Evolutionary conservation across 2,329 filamentous ascomycete species (phyloP).

Genomic region (Colletotrichum falcatum): DNA sequence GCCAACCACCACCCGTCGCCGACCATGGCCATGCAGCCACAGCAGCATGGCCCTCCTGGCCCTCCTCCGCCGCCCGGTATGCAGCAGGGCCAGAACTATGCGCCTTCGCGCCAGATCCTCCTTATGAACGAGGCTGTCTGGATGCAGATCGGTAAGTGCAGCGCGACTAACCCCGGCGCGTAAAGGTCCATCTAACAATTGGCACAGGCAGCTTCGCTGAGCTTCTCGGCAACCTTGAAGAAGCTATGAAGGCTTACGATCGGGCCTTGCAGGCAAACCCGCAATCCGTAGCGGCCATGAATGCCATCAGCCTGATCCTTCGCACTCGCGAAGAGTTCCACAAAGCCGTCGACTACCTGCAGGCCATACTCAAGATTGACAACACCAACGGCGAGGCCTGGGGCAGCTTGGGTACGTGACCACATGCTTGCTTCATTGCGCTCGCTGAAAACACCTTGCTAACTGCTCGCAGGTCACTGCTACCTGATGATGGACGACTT

Average conservation of each 20-base stretch:
- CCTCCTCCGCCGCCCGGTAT: constrained; percentile 68
- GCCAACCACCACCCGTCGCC: constrained; percentile 85
- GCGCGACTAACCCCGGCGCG: constrained; percentile 23
- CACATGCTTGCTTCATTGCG: background rate
- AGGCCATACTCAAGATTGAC: constrained; percentile 91
- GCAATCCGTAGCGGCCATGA: constrained; percentile 92
- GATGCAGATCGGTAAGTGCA: constrained; percentile 86
- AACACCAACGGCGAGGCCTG: constrained; percentile 92
- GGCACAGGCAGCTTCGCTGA: constrained; percentile 83
- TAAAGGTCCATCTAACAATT: constrained; percentile 46
- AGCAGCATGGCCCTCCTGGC: constrained; percentile 74
- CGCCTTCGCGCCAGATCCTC: constrained; percentile 79
- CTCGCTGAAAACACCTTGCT: constrained; percentile 34
- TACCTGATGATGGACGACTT: constrained; percentile 99
- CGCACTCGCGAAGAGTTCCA: constrained; percentile 93
- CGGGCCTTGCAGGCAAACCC: constrained; percentile 88
- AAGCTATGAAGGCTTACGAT: constrained; percentile 91
- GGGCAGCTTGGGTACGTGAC: constrained; percentile 85
- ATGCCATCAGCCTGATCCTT: constrained; percentile 90
- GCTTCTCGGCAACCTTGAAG: constrained; percentile 87
- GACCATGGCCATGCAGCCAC: constrained; percentile 78
- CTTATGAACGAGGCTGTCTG: constrained; percentile 88
- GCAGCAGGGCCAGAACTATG: constrained; percentile 66
- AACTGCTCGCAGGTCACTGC: constrained; percentile 79
- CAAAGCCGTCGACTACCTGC: constrained; percentile 92